A percentile compares a stretch with the other conserved stretches of the same genome.
Evolutionary conservation across 495 filamentous ascomycete species (phyloP).

Genomic region (Daldinia decipiens): DNA sequence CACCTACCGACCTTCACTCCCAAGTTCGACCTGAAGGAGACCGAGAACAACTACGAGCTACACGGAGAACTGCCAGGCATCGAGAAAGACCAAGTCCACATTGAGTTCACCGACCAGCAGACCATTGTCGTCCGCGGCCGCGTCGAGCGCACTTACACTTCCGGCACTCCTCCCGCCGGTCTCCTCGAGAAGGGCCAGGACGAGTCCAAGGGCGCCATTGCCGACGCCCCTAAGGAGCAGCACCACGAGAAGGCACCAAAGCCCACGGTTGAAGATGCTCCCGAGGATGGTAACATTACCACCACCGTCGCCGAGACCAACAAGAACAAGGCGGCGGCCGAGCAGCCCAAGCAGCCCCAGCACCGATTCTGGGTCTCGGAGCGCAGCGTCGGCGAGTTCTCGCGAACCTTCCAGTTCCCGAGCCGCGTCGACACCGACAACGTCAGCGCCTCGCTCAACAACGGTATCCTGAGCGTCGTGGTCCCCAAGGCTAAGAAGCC

Average conservation of each 20-base stretch:
- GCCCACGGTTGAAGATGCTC: conserved; percentile 72
- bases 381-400: conserved; percentile 82
- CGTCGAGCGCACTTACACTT: conserved; percentile 66
- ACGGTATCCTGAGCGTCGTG: conserved; percentile 75
- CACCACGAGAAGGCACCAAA: conserved; percentile 57
- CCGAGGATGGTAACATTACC: conserved; percentile 39
- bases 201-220: conserved; percentile 45
- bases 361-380: conserved; percentile 83
- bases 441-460: conserved; percentile 78
- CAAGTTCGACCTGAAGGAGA: conserved; percentile 84
- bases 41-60: conserved; percentile 74
- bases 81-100: conserved; percentile 76
- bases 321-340: conserved; percentile 44
- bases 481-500: conserved; percentile 78
- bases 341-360: conserved; percentile 52
- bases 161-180: conserved; percentile 54
- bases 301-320: conserved; percentile 41
- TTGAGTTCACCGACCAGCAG: conserved; percentile 84
- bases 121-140: conserved; percentile 80
- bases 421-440: conserved; percentile 76
- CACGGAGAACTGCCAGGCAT: conserved; percentile 90
- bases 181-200: conserved; percentile 43
- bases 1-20: conserved; percentile 67
- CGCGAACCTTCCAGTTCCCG: conserved; percentile 81
- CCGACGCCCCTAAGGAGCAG: conserved; percentile 50